Evolutionary conservation across 805 yeast species (phyloP).

Genomic region (Yarrowia keelungensis): DNA sequence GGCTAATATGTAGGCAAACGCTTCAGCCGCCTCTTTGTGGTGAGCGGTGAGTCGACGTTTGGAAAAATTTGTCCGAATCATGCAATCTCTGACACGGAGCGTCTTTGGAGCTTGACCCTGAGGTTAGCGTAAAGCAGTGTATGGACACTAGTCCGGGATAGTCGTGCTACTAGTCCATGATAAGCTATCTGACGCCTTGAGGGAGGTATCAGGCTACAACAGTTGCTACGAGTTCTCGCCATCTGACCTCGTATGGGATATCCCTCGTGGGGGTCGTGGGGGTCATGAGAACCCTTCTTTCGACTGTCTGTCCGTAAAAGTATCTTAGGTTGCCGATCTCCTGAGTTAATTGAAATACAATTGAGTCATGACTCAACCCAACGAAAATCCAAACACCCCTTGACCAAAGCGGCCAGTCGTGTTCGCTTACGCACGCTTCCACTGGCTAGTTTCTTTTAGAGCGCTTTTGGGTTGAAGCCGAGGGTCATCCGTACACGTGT

Average conservation of each 20-base stretch:
- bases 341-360: background rate
- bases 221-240: too few species aligned
- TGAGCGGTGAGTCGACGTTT: too few species aligned
- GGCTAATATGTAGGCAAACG: conserved; percentile 19
- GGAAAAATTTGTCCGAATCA: background rate
- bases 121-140: background rate
- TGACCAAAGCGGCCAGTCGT: conserved; percentile 2
- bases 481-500: background rate
- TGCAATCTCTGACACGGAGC: conserved; percentile 2
- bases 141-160: too few species aligned
- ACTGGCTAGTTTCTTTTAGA: conserved; percentile 1
- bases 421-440: conserved; percentile 9
- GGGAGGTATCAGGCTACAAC: too few species aligned
- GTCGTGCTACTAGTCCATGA: too few species aligned
- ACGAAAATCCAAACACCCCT: background rate
- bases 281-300: background rate
- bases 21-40: conserved; percentile 12
- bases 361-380: conserved; percentile 28
- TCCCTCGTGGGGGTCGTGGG: conserved; percentile 12
- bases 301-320: background rate
- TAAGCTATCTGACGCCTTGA: too few species aligned
- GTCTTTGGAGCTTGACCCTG: background rate
- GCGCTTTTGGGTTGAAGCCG: background rate
- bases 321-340: conserved; percentile 10
- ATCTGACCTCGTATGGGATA: too few species aligned